A percentile compares a stretch with the other conserved stretches of the same genome.
These are phyloP conservation scores for Rosellinia necatrix DNA, from an alignment of 2,329 filamentous ascomycete species.

Conservation along the genomic window DNA sequence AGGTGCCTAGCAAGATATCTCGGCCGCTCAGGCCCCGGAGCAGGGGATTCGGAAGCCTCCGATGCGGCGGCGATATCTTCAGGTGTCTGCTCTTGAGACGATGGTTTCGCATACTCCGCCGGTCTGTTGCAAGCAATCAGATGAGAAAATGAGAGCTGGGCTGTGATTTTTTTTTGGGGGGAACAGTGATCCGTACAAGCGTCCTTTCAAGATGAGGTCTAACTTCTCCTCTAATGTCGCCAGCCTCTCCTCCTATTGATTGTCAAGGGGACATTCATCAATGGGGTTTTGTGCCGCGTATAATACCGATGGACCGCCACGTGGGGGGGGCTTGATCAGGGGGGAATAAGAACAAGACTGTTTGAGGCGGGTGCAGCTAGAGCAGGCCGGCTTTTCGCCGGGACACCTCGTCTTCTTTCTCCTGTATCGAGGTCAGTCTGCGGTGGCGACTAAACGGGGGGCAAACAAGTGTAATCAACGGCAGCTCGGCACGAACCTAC, in stretches of 20 bases:
- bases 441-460: not conserved
- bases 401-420: slow-evolving; percentile 30
- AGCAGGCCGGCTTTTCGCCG: slow-evolving; percentile 27
- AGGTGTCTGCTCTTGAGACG: slow-evolving; percentile 9
- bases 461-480: not conserved
- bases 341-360: slow-evolving; percentile 27
- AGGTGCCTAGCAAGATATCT: slow-evolving; percentile 5
- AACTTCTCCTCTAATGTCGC: slow-evolving; percentile 29
- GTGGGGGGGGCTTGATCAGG: slow-evolving; percentile 18
- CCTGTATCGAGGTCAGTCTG: slow-evolving; percentile 18
- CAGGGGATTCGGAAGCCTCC: slow-evolving; percentile 12
- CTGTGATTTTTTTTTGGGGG: not conserved
- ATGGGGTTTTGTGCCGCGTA: slow-evolving; percentile 12
- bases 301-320: slow-evolving; percentile 29
- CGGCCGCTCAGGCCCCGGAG: slow-evolving; percentile 9
- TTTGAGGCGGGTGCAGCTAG: slow-evolving; percentile 27
- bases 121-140: slow-evolving; percentile 22
- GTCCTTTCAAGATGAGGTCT: slow-evolving; percentile 27
- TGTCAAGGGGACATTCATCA: slow-evolving; percentile 24
- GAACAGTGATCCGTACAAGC: slow-evolving; percentile 13
- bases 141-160: not conserved
- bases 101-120: slow-evolving; percentile 13
- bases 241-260: slow-evolving; percentile 26
- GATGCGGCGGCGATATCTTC: slow-evolving; percentile 16
- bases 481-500: slow-evolving; percentile 23